Conservation (phyloP, 2,329 filamentous ascomycete genomes). For the Helotiales sp. region DNA sequence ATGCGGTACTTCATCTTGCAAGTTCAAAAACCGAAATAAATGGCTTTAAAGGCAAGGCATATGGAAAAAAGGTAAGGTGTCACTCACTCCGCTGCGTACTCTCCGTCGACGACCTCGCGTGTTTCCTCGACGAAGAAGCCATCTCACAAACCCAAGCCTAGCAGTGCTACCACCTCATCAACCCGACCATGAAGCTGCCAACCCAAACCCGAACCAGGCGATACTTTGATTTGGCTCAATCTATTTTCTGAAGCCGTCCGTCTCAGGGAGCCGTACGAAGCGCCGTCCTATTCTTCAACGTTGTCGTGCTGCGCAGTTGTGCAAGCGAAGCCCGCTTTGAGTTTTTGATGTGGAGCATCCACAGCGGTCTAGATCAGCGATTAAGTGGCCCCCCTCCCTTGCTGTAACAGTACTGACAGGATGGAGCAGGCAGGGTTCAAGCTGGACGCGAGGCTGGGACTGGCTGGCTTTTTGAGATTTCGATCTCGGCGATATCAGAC, state of each 20-base stretch:
- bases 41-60: not conserved
- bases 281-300: not conserved
- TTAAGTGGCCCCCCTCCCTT: no score
- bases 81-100: slow-evolving; percentile 11
- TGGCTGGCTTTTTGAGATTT: not conserved
- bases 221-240: not conserved
- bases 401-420: no score
- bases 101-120: slow-evolving; percentile 1
- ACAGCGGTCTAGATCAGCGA: not conserved
- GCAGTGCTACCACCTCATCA: not conserved
- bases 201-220: not conserved
- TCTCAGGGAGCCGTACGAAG: not conserved
- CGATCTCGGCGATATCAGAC: not conserved
- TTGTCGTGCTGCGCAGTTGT: not conserved
- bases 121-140: slow-evolving; percentile 4
- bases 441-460: not conserved
- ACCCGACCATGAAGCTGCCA: not conserved
- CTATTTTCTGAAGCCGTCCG: not conserved
- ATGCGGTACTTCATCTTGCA: not conserved
- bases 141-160: not conserved
- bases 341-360: not conserved
- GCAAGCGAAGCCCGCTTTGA: not conserved
- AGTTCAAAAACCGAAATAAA: not conserved
- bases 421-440: not conserved
- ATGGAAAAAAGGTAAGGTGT: not conserved